A percentile compares a stretch with the other conserved stretches of the same genome.
phyloP scores from a whole-genome alignment of 108 stramenopile species.

The Pelagomonas calceolata region DNA sequence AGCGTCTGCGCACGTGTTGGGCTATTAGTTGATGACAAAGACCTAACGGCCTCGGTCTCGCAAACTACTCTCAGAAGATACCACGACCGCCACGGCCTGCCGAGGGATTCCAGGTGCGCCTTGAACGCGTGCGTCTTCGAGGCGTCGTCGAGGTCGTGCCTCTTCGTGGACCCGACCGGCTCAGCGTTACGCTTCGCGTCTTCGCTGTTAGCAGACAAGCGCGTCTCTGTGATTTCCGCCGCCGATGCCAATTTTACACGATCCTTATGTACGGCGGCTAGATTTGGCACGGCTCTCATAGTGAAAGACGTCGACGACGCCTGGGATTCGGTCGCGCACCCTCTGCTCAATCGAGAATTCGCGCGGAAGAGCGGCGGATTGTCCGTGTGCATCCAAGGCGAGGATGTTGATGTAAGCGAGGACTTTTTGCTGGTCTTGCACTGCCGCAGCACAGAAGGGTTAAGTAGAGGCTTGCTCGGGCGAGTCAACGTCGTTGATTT shows the following conservation, averaged over 20 bases:
- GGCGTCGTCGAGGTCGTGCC: constrained; percentile 73
- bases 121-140: constrained; percentile 93
- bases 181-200: constrained; percentile 75
- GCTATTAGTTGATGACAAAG: constrained; percentile 61
- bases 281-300: constrained; percentile 89
- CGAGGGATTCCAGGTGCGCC: constrained; percentile 73
- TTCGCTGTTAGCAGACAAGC: constrained; percentile 64
- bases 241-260: constrained; percentile 94
- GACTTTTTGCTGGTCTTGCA: constrained; percentile 82
- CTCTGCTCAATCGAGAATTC: constrained; percentile 85
- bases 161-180: constrained; percentile 97
- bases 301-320: constrained; percentile 85
- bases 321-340: constrained; percentile 91
- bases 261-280: constrained; percentile 85
- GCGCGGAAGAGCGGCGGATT: constrained; percentile 79
- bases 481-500: constrained; percentile 92
- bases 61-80: constrained; percentile 75
- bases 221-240: constrained; percentile 88
- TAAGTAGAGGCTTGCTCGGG: constrained; percentile 90
- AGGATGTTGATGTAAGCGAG: constrained; percentile 93
- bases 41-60: constrained; percentile 65
- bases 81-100: constrained; percentile 71
- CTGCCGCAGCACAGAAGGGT: constrained; percentile 80
- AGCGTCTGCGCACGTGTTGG: constrained; percentile 59
- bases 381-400: constrained; percentile 85